Evolutionary conservation across 352 stramenopile genomes (phyloP), one percentile per base, ranked within the genome.

Genomic region (Phytophthora capsici): DNA sequence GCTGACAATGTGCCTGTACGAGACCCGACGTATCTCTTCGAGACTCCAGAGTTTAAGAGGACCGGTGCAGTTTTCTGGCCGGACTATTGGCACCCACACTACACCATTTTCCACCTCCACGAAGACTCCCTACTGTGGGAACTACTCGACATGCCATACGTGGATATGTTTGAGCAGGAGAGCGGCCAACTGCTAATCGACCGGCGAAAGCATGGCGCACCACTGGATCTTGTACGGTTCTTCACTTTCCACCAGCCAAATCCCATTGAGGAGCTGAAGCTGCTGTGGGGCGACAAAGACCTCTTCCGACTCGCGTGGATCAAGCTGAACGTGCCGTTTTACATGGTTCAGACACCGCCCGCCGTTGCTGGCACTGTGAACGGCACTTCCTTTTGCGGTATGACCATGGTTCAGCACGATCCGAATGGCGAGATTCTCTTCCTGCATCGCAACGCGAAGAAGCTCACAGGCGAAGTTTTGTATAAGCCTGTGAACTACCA

Each of bases 141-240:
- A 45, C 46, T 84, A 22, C 70, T 89, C 4, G 76, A 57, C 9
- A 50, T 78, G 9, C 26, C 58, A 0, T 82, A 76, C 48, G 66
- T 83, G 25, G 67, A 81, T 59, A 83, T 81, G 58, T 87, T 87
- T 43, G 80, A 89, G 71, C 80, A 89, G 56, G 80, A 89, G 61
- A 86, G 77, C 41, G 80, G 77, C 3, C 80, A 87, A 49, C 20
- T 89, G 16, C 57, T 87, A 9, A 70, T 89, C 45, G 67, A 86
- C 57, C 58, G 69, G 13, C 48, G 28, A 48, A 80, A 70, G 20
- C 68, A 71, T 30, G 41, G 61, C 0, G 62, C 55, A 14, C 64
- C 77, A n/a, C 53, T 85, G 3, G 46, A 65, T 6, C 48, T 74
- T 0, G 64, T 89, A 12, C 61, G 66, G 49, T 72, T 77, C 26